Base-by-base conservation (phyloP, 495 filamentous ascomycete species). In the Aspergillus ellipticus region DNA sequence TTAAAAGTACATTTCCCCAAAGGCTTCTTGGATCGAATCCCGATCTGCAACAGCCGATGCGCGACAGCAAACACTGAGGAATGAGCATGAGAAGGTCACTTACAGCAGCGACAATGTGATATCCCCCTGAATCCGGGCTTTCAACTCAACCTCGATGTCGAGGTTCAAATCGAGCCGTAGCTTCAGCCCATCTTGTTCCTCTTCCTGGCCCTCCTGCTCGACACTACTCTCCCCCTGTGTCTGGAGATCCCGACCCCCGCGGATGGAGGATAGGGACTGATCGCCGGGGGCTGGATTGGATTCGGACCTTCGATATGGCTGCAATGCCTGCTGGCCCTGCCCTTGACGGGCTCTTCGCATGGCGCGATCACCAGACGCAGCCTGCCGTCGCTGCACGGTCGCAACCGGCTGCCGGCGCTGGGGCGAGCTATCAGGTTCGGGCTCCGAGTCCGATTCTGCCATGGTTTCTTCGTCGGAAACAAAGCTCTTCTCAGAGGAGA, bases 121-220 rank as follows among this genome's bases (percentile, higher is more conserved):
- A 74, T 92, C 89, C 58, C 89, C 88, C 55, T 89, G 84, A 64
- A 93, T 90, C 66, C 84, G 85, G 22, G 89, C 89, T 78, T 91
- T 91, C 11, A 93, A 69, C 65, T 88, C 82, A 24, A 92, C 82
- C 74, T 91, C 85, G 51, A 92, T 76, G 59, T 93, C 89, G 21
- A 93, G 71, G 67, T 92, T 91, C 45, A 92, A 66, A 62, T 92
- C 89, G 49, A 93, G 67, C 57, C 87, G 67, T 72, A 93, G 59
- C 60, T 78, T 79, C 49, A 93, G 35, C n/a, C 54, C 54, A 2
- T 35, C 22, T 0, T 53, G 21, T 19, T 26, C 33, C 1, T 42
- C 17, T 20, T 53, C 39, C 22, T 39, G 33, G 11, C 17, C 17
- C 22, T 16, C 45, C 45, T 28, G 13, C 8, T 4, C 45, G 6